phyloP scores from a whole-genome alignment of 345 rosid species.

The Citrus unshiu region DNA sequence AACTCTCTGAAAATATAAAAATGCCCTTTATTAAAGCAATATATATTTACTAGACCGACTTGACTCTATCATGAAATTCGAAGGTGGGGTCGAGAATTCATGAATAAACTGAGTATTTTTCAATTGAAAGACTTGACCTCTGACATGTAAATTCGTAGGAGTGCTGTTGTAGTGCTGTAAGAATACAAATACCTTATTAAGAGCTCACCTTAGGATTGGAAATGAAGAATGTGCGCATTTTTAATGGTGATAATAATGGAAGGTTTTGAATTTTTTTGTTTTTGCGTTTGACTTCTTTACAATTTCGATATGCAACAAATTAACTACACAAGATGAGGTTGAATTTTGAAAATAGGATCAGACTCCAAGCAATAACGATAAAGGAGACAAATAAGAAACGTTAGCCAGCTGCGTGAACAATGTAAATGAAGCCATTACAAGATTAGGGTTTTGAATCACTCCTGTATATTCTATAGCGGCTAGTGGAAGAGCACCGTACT shows the following conservation, averaged over 20 bases:
- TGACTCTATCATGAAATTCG: too few species aligned
- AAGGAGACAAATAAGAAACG: neutral
- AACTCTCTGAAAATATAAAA: too few species aligned
- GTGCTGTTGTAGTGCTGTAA: too few species aligned
- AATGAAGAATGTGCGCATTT: neutral
- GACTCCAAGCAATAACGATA: neutral
- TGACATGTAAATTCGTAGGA: too few species aligned
- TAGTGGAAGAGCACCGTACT: too few species aligned
- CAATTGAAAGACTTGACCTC: too few species aligned
- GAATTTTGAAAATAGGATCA: neutral
- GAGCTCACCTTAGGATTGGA: neutral
- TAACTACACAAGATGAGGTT: neutral
- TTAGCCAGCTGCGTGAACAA: neutral
- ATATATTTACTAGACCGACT: too few species aligned
- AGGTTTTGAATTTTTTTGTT: neutral
- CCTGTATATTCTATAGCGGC: neutral
- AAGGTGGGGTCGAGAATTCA: too few species aligned
- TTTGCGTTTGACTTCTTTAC: neutral
- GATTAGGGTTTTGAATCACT: neutral
- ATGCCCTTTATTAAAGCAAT: too few species aligned
- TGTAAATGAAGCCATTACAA: neutral
- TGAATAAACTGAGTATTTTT: too few species aligned
- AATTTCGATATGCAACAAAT: neutral
- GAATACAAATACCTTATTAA: neutral
- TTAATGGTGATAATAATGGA: neutral